A percentile compares a stretch with the other conserved stretches of the same genome.
Evolutionary conservation across 371 early-diverging fungal species (phyloP).

Genomic region (Cokeromyces recurvatus): DNA sequence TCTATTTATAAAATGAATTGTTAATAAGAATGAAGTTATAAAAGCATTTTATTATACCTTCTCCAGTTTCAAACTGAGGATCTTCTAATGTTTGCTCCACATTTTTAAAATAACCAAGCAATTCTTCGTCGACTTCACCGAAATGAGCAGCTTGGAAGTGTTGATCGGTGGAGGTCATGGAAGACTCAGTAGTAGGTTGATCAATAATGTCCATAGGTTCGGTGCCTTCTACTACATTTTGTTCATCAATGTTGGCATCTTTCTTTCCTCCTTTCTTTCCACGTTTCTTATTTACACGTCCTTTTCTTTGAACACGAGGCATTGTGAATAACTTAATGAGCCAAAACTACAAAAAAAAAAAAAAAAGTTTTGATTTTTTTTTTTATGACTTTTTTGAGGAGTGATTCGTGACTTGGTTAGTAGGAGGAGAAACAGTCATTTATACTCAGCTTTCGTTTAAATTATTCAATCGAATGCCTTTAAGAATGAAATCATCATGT

Average conservation of each 20-base stretch:
- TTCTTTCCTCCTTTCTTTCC: conserved; percentile 27
- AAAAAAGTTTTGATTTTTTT: too few species aligned
- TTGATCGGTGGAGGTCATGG: conserved; percentile 13
- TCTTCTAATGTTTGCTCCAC: conserved; percentile 72
- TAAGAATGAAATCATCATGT: too few species aligned
- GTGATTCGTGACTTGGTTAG: too few species aligned
- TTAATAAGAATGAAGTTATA: too few species aligned
- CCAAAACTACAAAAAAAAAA: too few species aligned
- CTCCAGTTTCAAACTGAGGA: conserved; percentile 62
- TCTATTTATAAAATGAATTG: conserved; percentile 30
- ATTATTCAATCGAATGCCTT: too few species aligned
- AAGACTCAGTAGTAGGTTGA: neutral
- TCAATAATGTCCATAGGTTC: conserved; percentile 10
- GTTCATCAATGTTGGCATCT: conserved; percentile 3
- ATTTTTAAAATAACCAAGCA: conserved; percentile 68
- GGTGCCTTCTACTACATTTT: neutral
- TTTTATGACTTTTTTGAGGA: too few species aligned
- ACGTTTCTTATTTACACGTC: conserved; percentile 27
- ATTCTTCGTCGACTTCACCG: conserved; percentile 63
- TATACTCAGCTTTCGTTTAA: too few species aligned
- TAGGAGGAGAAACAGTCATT: conserved; percentile 6
- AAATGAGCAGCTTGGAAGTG: conserved; percentile 51
- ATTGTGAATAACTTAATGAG: too few species aligned
- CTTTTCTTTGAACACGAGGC: conserved; percentile 32
- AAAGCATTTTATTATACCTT: conserved; percentile 43